Evolutionary conservation across 1,284 basidiomycete species (phyloP).

Genomic region (Paramarasmius palmivorus): DNA sequence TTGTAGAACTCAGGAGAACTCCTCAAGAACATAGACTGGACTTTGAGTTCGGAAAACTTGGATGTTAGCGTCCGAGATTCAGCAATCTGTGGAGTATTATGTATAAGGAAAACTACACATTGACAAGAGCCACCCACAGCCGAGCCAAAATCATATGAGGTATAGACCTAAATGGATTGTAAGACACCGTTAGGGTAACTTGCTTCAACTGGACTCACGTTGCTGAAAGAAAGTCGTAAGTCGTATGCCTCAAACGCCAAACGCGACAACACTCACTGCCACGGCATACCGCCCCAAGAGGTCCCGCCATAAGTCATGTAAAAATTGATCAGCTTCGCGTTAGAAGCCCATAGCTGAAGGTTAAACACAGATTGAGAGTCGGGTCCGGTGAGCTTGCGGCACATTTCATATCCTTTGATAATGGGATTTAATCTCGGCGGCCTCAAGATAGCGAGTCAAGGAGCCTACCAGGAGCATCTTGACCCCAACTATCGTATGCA

Average conservation of each 20-base stretch:
- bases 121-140: constrained; percentile 31
- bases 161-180: constrained; percentile 48
- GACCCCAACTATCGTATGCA: constrained; percentile 75
- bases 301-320: constrained; percentile 76
- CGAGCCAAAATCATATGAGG: constrained; percentile 70
- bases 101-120: constrained; percentile 25
- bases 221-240: too few relatives aligned
- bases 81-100: constrained; percentile 39
- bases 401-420: constrained; percentile 41
- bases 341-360: constrained; percentile 72
- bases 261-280: constrained; percentile 41
- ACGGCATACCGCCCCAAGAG: constrained; percentile 76
- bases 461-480: constrained; percentile 57
- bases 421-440: neutral
- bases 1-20: constrained; percentile 76
- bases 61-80: constrained; percentile 67
- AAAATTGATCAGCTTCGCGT: constrained; percentile 75
- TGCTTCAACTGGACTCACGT: too few relatives aligned
- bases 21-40: constrained; percentile 72
- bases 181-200: neutral
- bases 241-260: neutral
- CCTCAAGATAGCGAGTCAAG: neutral
- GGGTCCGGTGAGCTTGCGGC: constrained; percentile 61
- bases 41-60: constrained; percentile 78
- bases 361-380: constrained; percentile 78